These are phyloP conservation scores for Evansstolkia leycettana DNA, from an alignment of 495 filamentous ascomycete species.

Conservation along the genomic window DNA sequence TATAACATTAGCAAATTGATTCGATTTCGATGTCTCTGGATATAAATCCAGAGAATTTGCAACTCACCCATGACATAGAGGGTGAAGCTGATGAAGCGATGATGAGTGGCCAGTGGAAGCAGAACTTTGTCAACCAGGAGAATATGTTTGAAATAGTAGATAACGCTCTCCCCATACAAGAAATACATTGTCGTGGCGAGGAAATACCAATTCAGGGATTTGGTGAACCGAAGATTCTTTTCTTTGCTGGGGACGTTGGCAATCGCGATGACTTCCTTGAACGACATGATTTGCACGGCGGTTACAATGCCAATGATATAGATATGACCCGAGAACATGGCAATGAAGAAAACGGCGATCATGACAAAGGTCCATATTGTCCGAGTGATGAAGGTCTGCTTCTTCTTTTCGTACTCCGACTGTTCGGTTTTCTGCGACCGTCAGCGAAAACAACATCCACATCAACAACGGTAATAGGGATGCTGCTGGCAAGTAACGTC, in stretches of 20 bases:
- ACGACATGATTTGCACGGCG: conserved; percentile 87
- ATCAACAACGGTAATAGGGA: conserved; percentile 2
- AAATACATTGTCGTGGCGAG: conserved; percentile 99
- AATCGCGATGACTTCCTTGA: conserved; percentile 99
- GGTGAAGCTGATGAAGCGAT: conserved; percentile 96
- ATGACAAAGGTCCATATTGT: conserved; percentile 98
- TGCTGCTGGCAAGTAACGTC: too few relatives aligned
- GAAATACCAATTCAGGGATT: conserved; percentile 97
- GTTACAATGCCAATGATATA: conserved; percentile 91
- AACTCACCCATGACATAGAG: conserved; percentile 87
- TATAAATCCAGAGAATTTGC: neutral
- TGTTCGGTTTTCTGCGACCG: conserved; percentile 28
- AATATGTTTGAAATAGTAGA: conserved; percentile 99
- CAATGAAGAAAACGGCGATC: conserved; percentile 84
- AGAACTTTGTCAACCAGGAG: conserved; percentile 89
- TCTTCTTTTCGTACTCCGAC: conserved; percentile 96
- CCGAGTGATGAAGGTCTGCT: conserved; percentile 91
- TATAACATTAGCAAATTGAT: conserved; percentile 4
- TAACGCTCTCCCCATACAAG: conserved; percentile 94
- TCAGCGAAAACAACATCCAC: neutral
- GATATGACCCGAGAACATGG: conserved; percentile 90
- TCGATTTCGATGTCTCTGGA: neutral
- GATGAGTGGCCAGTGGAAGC: conserved; percentile 88
- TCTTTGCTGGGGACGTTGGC: conserved; percentile 86
- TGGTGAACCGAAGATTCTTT: conserved; percentile 84